These are phyloP conservation scores for Guadua angustifolia DNA, from an alignment of 176 grass and related monocot species.

Conservation along the genomic window DNA sequence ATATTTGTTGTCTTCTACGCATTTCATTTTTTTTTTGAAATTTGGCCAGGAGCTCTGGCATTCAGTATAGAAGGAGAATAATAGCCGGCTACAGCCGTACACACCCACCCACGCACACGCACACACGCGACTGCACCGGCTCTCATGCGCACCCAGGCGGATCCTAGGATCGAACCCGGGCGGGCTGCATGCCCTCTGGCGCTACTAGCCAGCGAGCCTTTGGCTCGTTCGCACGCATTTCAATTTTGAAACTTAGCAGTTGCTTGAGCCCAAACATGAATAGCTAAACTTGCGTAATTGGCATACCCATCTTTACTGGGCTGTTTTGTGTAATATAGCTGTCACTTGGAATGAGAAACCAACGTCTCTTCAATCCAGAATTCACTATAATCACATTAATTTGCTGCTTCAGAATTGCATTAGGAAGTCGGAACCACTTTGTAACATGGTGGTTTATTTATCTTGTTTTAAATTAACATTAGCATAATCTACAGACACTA, in stretches of 20 bases:
- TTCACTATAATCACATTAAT: not conserved
- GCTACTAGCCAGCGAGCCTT: too few species aligned
- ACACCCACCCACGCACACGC: too few species aligned
- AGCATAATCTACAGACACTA: not conserved
- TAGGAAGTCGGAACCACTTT: not conserved
- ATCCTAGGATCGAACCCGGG: too few species aligned
- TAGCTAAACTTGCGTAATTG: not conserved
- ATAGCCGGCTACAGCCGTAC: too few species aligned
- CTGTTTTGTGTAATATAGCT: not conserved
- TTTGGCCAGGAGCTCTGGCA: too few species aligned
- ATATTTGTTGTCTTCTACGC: not conserved
- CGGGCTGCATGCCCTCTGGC: too few species aligned
- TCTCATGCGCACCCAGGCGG: too few species aligned
- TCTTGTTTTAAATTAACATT: slow-evolving; percentile 4
- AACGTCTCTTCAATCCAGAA: not conserved
- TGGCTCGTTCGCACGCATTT: too few species aligned
- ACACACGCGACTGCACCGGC: too few species aligned
- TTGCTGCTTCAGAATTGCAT: not conserved
- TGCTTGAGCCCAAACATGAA: not conserved
- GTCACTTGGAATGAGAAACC: not conserved
- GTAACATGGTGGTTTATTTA: not conserved
- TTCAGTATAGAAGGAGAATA: too few species aligned
- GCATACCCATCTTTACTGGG: not conserved
- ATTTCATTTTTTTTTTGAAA: not conserved
- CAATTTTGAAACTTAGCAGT: not conserved